A percentile compares a stretch with the other conserved stretches of the same genome.
Conservation (phyloP, 2,329 filamentous ascomycete genomes). For the Davidsoniella australis region DNA sequence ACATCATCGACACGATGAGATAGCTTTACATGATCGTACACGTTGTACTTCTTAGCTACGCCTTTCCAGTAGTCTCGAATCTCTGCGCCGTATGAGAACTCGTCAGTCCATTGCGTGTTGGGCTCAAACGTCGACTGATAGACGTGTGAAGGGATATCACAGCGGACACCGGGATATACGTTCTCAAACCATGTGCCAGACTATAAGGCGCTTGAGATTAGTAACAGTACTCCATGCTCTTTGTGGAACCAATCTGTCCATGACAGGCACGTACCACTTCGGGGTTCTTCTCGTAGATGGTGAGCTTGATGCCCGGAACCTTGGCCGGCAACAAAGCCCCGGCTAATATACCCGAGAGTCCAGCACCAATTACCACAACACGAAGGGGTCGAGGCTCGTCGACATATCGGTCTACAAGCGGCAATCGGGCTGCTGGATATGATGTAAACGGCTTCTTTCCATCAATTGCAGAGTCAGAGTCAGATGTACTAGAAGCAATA, state of each 20-base stretch:
- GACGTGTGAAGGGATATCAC: constrained; percentile 52
- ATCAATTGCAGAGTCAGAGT: not conserved
- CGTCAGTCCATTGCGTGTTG: constrained; percentile 51
- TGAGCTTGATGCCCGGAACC: constrained; percentile 47
- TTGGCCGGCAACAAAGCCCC: constrained; percentile 51
- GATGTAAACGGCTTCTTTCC: not conserved
- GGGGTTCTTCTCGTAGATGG: constrained; percentile 50
- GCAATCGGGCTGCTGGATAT: constrained; percentile 9
- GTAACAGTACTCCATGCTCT: not conserved
- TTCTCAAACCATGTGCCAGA: constrained; percentile 37
- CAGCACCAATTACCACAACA: constrained; percentile 23
- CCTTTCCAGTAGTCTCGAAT: constrained; percentile 45
- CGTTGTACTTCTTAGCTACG: constrained; percentile 20
- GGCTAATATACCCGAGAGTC: constrained; percentile 28
- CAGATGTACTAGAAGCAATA: not conserved
- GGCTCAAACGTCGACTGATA: constrained; percentile 53
- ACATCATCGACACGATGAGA: constrained; percentile 37
- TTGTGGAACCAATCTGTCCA: not conserved
- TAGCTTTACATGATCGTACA: constrained; percentile 41
- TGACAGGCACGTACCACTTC: constrained; percentile 40
- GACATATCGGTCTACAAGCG: constrained; percentile 20
- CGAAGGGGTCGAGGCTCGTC: constrained; percentile 21
- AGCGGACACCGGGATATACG: constrained; percentile 46
- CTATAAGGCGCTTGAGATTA: not conserved
- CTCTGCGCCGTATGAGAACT: constrained; percentile 49